These are phyloP conservation scores for Drechslera avenae DNA, from an alignment of 2,329 filamentous ascomycete genomes.

Conservation along the genomic window DNA sequence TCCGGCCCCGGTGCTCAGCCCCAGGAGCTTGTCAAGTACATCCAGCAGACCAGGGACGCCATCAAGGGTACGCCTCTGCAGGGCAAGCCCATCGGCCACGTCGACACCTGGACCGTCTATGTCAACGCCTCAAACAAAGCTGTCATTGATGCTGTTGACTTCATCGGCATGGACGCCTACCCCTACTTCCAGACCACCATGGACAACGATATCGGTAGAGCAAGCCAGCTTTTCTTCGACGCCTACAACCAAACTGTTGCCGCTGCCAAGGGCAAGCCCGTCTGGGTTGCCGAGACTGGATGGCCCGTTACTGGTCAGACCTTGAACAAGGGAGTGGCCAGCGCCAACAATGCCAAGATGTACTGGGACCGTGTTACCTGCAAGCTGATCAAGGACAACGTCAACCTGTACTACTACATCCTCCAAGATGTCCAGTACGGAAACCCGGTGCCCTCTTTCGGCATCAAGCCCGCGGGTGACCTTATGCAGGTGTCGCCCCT, in stretches of 20 bases:
- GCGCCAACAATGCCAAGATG: constrained; percentile 69
- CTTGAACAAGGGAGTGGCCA: constrained; percentile 66
- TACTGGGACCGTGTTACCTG: constrained; percentile 84
- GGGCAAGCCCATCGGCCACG: constrained; percentile 72
- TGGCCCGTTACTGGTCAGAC: constrained; percentile 76
- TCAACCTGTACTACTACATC: constrained; percentile 72
- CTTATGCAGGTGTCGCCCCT: constrained; percentile 37
- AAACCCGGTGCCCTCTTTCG: constrained; percentile 71
- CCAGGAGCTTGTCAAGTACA: constrained; percentile 68
- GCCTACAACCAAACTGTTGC: constrained; percentile 65
- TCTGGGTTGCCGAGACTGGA: constrained; percentile 90
- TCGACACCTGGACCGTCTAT: constrained; percentile 80
- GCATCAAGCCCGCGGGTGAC: constrained; percentile 62
- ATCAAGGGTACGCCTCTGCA: constrained; percentile 67
- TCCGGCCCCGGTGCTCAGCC: constrained; percentile 69
- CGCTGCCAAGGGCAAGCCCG: constrained; percentile 67
- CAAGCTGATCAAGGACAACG: constrained; percentile 63
- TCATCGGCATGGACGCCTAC: constrained; percentile 83
- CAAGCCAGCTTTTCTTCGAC: constrained; percentile 69
- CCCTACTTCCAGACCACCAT: constrained; percentile 76
- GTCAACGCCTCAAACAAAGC: constrained; percentile 73
- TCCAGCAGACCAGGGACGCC: constrained; percentile 67
- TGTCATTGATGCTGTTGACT: constrained; percentile 74
- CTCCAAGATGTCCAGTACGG: constrained; percentile 68
- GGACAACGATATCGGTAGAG: constrained; percentile 62